Base-by-base conservation (phyloP, 1,284 basidiomycete species). In the Ustilago hordei region DNA sequence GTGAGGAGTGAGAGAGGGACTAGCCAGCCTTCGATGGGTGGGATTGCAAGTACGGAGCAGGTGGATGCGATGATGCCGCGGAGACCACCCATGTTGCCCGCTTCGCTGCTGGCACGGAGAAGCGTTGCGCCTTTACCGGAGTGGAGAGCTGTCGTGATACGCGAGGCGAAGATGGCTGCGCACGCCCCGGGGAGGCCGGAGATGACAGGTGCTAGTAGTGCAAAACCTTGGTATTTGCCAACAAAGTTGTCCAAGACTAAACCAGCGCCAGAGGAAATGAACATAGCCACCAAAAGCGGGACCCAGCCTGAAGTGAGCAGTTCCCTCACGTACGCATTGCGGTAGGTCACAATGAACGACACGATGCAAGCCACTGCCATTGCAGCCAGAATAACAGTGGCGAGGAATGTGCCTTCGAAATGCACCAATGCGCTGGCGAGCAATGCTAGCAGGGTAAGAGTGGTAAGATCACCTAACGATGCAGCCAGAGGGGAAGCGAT, bases 401-500 rank as follows among this genome's bases (percentile, higher is more conserved):
- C 86, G 34, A 87, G 63, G 56, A 87, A 78, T 0, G 87, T 87
- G 13, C 86, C 85, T 68, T 84, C 78, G 61, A 87, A 87, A 38
- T 76, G 74, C 34, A 85, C 80, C 43, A 88, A 79, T 1, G 81
- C 71, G 7, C 81, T 82, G 0, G 81, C 80, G 50, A 87, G 68
- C 8, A 87, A 67, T 8, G 85, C 87, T 8, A 88, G 78, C 39
- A 88, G 75, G 8, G 84, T 84, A n/a, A 88, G 90, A 0, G 96
- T 97, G 60, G 98, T 89, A 35, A 99, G 89, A 84, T 98, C 96
- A 9, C 96, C 95, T 0, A 98, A 89, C 75, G 94, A 95, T 3
- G 94, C 91, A 0, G 96, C 96, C 6, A 98, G 89, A 0, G 96
- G 95, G 0, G 95, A 94, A 3, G 95, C 93, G 75, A 98, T 96